A percentile compares a stretch with the other conserved stretches of the same genome.
Conservation (phyloP, 1,139 yeast species). For the Tardiomyces depauwii region DNA sequence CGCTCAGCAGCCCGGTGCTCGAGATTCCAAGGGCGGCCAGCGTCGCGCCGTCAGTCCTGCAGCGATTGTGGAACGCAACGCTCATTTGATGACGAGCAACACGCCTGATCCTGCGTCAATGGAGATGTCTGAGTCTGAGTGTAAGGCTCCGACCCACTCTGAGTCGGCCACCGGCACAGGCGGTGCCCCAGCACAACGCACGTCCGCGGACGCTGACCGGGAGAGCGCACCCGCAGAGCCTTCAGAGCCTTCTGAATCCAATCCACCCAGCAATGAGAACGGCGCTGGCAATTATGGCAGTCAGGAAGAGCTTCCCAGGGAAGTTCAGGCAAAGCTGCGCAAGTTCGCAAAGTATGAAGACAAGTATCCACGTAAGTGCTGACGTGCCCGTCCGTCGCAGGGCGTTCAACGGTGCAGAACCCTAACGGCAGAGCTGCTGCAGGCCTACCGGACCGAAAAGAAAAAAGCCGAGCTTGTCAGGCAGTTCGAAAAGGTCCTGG, state of each 20-base stretch:
- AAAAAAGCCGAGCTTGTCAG: constrained; percentile 50
- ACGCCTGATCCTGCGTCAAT: constrained; percentile 20
- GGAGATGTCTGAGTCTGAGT: constrained; percentile 1
- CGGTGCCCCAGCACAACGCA: neutral
- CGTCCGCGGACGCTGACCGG: no score
- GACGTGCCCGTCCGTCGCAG: no score
- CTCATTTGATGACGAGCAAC: constrained; percentile 14
- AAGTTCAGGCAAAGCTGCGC: constrained; percentile 49
- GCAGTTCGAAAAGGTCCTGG: constrained; percentile 57
- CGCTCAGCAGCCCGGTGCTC: constrained; percentile 6
- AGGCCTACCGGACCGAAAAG: constrained; percentile 79
- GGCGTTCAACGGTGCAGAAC: no score
- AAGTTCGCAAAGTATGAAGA: constrained; percentile 84
- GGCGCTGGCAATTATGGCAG: neutral
- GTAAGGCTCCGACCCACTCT: neutral
- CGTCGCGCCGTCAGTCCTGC: constrained; percentile 5
- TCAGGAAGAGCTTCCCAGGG: constrained; percentile 17
- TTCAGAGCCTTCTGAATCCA: no score
- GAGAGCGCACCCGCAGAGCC: no score
- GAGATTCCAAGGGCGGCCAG: neutral
- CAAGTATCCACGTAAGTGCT: constrained; percentile 48
- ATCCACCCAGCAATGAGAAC: neutral
- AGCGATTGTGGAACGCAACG: constrained; percentile 18
- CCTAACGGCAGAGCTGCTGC: constrained; percentile 33
- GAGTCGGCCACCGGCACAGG: constrained; percentile 2